Evolutionary conservation across 768 basidiomycete species (phyloP).

Genomic region (Hebeloma cylindrosporum): DNA sequence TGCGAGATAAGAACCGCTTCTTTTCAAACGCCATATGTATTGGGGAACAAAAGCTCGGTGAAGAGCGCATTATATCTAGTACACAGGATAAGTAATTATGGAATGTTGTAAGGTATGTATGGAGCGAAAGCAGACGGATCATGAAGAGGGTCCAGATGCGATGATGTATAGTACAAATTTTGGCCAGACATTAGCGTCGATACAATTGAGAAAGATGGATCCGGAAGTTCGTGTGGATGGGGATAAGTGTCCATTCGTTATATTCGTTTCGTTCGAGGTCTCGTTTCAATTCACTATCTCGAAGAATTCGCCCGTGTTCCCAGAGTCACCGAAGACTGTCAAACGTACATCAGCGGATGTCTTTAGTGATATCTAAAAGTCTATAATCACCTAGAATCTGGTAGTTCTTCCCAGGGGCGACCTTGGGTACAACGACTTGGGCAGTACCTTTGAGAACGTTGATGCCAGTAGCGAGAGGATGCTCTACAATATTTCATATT

Average conservation of each 20-base stretch:
- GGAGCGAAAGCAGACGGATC: too few species aligned
- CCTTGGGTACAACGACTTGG: slow-evolving; percentile 41
- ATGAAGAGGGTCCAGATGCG: too few species aligned
- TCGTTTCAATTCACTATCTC: slow-evolving; percentile 39
- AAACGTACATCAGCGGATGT: slow-evolving; percentile 6
- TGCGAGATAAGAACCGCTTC: slow-evolving; percentile 1
- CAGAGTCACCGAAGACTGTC: slow-evolving; percentile 55
- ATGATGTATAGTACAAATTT: too few species aligned
- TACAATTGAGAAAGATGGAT: not conserved
- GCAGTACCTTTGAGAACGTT: slow-evolving; percentile 33
- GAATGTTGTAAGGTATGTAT: too few species aligned
- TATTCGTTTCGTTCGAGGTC: not conserved
- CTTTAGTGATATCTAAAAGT: not conserved
- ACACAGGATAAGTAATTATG: too few species aligned
- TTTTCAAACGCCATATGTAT: too few species aligned
- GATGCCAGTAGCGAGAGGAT: slow-evolving; percentile 41
- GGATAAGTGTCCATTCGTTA: not conserved
- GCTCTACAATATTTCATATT: slow-evolving; percentile 19
- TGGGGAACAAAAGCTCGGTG: too few species aligned
- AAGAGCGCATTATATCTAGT: too few species aligned
- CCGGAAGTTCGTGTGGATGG: slow-evolving; percentile 2
- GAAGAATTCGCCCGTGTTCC: slow-evolving; percentile 47
- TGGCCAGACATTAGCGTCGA: too few species aligned
- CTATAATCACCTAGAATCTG: slow-evolving; percentile 26
- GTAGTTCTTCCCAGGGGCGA: slow-evolving; percentile 39